phyloP scores from a whole-genome alignment of 2,329 filamentous ascomycete species.

The Acephala macrosclerotiorum region DNA sequence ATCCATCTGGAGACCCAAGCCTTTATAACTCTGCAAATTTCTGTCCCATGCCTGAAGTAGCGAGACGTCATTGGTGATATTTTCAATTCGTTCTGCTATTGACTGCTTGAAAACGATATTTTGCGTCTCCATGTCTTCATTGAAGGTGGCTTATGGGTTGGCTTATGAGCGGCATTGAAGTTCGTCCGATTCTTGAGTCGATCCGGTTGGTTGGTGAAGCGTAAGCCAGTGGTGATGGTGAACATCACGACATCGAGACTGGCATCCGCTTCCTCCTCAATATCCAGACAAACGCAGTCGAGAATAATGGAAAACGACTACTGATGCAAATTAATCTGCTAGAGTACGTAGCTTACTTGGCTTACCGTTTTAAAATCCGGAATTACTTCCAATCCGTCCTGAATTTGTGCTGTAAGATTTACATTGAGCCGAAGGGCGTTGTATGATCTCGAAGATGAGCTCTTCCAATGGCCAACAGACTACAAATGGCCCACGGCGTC shows the following conservation, averaged over 20 bases:
- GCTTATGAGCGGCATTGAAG: not conserved
- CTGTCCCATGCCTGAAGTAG: no score
- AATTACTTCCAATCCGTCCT: not conserved
- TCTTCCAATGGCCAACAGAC: not conserved
- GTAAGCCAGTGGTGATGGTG: constrained; percentile 17
- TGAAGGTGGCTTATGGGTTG: not conserved
- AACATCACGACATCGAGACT: not conserved
- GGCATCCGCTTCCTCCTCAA: no score
- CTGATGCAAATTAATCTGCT: not conserved
- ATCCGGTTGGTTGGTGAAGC: constrained; percentile 7
- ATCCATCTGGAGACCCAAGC: no score
- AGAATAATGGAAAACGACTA: no score
- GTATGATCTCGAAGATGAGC: no score
- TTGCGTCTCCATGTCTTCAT: not conserved
- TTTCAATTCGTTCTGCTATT: no score
- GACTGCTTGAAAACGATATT: no score
- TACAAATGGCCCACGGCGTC: not conserved
- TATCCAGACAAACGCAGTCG: no score
- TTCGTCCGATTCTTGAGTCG: not conserved
- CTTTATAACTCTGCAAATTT: no score
- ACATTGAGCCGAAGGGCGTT: no score
- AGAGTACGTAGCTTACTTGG: constrained; percentile 15
- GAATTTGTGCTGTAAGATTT: no score
- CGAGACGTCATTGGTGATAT: no score
- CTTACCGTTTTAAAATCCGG: constrained; percentile 6